Evolutionary conservation across 1,284 basidiomycete genomes (phyloP).

Genomic region (Neolentinus lepideus): DNA sequence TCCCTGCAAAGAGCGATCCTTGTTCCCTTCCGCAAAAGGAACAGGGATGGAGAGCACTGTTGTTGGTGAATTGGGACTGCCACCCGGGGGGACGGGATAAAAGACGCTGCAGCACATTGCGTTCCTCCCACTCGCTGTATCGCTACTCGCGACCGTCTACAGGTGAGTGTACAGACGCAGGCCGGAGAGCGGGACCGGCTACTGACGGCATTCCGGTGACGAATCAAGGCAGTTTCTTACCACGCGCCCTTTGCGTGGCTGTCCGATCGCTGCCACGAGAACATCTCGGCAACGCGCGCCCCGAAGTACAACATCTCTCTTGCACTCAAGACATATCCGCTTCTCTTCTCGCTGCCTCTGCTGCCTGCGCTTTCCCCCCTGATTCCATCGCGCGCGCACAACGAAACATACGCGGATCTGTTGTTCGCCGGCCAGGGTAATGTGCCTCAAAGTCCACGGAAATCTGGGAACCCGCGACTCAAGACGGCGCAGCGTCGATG

Average conservation of each 20-base stretch:
- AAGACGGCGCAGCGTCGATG: conserved; percentile 76
- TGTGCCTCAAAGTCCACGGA: neutral
- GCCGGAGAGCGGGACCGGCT: neutral
- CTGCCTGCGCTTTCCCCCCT: neutral
- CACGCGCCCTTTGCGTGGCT: conserved; percentile 2
- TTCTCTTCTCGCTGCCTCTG: neutral
- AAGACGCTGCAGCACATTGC: too few relatives aligned
- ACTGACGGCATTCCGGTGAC: neutral
- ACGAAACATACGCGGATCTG: neutral
- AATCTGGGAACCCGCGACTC: neutral
- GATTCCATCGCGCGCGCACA: neutral
- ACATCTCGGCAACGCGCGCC: neutral
- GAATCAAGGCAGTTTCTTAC: neutral
- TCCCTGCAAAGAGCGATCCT: neutral
- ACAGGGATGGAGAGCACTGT: neutral
- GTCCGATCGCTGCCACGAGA: conserved; percentile 1
- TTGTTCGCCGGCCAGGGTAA: neutral
- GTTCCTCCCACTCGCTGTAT: neutral
- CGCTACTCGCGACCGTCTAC: neutral
- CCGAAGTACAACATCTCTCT: neutral
- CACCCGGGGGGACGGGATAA: too few relatives aligned
- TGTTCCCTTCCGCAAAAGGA: conserved; percentile 1
- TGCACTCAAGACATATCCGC: neutral
- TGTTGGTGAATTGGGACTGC: neutral
- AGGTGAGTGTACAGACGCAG: neutral